phyloP scores from a whole-genome alignment of 2,329 filamentous ascomycete species.

The Ophiocordyceps camponoti-leonardi region DNA sequence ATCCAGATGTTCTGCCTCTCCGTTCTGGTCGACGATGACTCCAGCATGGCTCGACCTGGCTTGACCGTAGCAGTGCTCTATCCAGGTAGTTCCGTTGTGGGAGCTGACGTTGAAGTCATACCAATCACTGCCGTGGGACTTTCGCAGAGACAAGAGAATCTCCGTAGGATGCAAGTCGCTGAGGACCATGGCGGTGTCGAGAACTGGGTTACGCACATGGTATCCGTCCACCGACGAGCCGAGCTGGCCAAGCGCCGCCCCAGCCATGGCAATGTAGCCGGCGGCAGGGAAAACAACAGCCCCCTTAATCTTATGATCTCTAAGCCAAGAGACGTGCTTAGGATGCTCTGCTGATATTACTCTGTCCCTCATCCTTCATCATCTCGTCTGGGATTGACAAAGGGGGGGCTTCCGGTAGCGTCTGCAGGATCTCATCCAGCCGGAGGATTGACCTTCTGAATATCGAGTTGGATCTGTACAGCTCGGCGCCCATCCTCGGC shows the following conservation, averaged over 20 bases:
- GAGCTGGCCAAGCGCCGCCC: slow-evolving; percentile 18
- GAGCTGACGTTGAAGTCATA: neutral
- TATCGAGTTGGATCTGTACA: slow-evolving; percentile 2
- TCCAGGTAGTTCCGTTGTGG: neutral
- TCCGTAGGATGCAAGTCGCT: neutral
- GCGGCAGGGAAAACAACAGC: neutral
- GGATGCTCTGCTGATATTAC: neutral
- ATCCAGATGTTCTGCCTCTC: neutral
- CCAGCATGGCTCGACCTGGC: neutral
- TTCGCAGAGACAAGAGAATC: neutral
- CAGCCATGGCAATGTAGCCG: slow-evolving; percentile 23
- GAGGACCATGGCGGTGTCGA: neutral
- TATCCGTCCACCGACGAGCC: neutral
- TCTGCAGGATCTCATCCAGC: neutral
- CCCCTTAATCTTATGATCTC: slow-evolving; percentile 19
- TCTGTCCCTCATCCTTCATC: neutral
- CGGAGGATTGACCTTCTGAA: neutral
- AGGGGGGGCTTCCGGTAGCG: neutral
- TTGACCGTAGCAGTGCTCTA: neutral
- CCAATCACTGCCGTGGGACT: neutral
- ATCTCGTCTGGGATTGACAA: neutral
- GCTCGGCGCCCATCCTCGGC: slow-evolving; percentile 8
- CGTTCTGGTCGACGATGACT: neutral
- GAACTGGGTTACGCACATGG: neutral
- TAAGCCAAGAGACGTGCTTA: slow-evolving; percentile 17